Conservation (phyloP, 1,139 yeast genomes). For the Eremothecium cymbalariae region DNA sequence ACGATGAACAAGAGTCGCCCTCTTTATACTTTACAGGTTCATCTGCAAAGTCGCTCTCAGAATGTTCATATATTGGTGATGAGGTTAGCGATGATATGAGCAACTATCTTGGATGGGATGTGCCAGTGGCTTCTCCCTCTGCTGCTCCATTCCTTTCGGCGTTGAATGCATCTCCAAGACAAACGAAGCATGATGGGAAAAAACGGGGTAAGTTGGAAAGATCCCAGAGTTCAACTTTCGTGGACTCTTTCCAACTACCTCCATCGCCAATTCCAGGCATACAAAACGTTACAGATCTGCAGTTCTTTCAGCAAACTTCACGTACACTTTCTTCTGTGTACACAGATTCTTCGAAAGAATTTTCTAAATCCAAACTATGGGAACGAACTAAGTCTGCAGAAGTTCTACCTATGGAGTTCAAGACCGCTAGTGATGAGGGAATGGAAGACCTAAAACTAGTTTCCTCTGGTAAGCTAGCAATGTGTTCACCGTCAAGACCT, state of each 20-base stretch:
- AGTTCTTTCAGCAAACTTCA: constrained; percentile 36
- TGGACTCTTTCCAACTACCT: constrained; percentile 31
- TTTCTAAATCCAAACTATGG: constrained; percentile 34
- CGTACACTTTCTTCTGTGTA: constrained; percentile 38
- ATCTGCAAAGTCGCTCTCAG: constrained; percentile 11
- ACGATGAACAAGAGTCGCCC: constrained; percentile 34
- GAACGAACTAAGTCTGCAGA: constrained; percentile 33
- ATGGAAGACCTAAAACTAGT: constrained; percentile 42
- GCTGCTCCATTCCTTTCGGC: constrained; percentile 32
- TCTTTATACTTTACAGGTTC: constrained; percentile 6
- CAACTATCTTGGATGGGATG: constrained; percentile 39
- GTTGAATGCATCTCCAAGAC: constrained; percentile 13
- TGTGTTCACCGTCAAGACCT: constrained; percentile 40
- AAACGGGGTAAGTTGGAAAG: constrained; percentile 6
- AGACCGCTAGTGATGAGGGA: constrained; percentile 33
- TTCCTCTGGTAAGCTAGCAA: constrained; percentile 39
- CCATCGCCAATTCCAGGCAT: constrained; percentile 36
- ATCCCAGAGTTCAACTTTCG: constrained; percentile 13
- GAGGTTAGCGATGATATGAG: constrained; percentile 13
- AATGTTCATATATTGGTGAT: constrained; percentile 20
- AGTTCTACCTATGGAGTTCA: constrained; percentile 33
- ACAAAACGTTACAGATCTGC: constrained; percentile 30
- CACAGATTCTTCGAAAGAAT: constrained; percentile 33
- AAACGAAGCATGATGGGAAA: constrained; percentile 14
- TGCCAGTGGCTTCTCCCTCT: constrained; percentile 39